A percentile compares a stretch with the other conserved stretches of the same genome.
Conservation (phyloP, 1,284 basidiomycete genomes). For the Melampsora americana region DNA sequence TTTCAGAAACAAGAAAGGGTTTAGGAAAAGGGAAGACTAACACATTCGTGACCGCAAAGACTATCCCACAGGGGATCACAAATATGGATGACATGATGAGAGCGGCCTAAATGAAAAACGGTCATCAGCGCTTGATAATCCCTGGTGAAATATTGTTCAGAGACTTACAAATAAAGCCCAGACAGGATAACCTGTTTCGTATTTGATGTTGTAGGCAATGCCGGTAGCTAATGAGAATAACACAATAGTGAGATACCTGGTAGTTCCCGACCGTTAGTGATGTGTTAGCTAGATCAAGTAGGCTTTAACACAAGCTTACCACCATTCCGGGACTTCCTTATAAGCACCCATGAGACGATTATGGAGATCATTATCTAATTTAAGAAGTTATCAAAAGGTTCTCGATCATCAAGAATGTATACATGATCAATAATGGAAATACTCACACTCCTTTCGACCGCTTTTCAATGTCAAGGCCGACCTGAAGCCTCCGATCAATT, state of each 20-base stretch:
- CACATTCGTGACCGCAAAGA: conserved; percentile 39
- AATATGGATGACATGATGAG: conserved; percentile 32
- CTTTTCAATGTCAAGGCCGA: background rate
- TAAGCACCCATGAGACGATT: conserved; percentile 37
- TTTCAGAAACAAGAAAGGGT: background rate
- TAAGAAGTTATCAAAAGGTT: background rate
- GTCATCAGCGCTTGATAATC: too few relatives aligned
- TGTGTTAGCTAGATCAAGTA: background rate
- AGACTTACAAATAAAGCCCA: conserved; percentile 42
- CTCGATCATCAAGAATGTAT: background rate
- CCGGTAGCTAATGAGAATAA: conserved; percentile 27
- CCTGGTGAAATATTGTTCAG: background rate
- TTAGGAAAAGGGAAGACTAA: background rate
- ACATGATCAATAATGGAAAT: background rate
- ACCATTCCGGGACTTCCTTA: conserved; percentile 32
- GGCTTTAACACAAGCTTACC: conserved; percentile 15
- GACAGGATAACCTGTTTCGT: conserved; percentile 38
- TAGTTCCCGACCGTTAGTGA: background rate
- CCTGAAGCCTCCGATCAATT: conserved; percentile 21
- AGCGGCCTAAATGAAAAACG: conserved; percentile 3
- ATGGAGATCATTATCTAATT: conserved; percentile 28
- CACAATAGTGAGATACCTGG: conserved; percentile 27
- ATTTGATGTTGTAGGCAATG: conserved; percentile 30
- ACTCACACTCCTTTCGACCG: conserved; percentile 16
- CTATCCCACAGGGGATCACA: conserved; percentile 41